Evolutionary conservation across 352 stramenopile species (phyloP), one percentile per base, ranked within the genome.

Genomic region (Pythium guiyangense): DNA sequence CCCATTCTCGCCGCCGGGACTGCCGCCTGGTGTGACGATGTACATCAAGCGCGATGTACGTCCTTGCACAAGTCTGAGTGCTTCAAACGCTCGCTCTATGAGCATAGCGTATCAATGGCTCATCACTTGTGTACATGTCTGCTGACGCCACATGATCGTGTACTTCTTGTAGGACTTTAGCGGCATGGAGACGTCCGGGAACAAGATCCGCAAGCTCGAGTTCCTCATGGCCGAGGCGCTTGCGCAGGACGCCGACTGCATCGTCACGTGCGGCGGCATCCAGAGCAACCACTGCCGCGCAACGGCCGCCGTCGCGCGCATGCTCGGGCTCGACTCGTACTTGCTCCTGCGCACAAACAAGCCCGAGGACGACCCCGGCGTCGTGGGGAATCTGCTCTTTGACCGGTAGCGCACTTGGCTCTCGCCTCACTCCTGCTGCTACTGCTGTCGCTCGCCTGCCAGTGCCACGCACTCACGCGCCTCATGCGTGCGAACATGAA

Each of bases 161-260:
- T 34, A 27, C 10, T 11, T 12, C 20, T 42, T 42, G 15, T 50
- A 87, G 77, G 84, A 94, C 55, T 94, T 92, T 55, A 94, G 84
- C 56, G 94, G 92, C 1, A 69, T 94, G 27, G 92, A 98, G 69
- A 90, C 92, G 29, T 96, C 92, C 18, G 94, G 94, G 26, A 98
- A 98, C 70, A 98, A 98, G 71, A 88, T 97, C 68, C 90, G 94
- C 54, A 98, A 98, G 66, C 75, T 98, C 35, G 94, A 98, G 78
- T 98, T 98, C 68, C 69, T 97, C 10, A 66, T 98, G 57, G 84
- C 90, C 15, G 88, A 98, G 49, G 94, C 91, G 29, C 49, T 97
- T n/a, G 74, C 70, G n/a, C 72, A 90, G 58, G 68, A 77, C 9
- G 89, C 78, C 27, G 78, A 96, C 73, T 94, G 88, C 48, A 68